Percentiles rank a stretch among this genome's conserved stretches.
Conservation (phyloP, 345 rosid genomes). For the Arabis alpina region DNA sequence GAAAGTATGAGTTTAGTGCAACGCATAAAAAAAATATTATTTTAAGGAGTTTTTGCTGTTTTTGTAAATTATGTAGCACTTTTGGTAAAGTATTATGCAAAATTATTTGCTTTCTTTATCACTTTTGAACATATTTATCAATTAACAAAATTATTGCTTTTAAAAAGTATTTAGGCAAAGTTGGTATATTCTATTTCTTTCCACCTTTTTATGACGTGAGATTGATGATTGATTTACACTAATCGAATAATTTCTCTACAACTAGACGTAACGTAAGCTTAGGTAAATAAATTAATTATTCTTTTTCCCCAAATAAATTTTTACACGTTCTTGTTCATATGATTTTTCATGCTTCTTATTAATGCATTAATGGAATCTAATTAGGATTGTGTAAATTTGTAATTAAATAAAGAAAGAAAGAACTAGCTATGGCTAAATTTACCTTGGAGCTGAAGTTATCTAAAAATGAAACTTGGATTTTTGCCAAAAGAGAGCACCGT, state of each 20-base stretch:
- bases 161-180: slow-evolving; percentile 17
- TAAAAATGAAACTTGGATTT: not conserved
- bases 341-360: too few species aligned
- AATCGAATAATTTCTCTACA: too few species aligned
- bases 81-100: slow-evolving; percentile 16
- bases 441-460: slow-evolving; percentile 21
- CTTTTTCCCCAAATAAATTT: not conserved
- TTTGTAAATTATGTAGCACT: not conserved
- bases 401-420: too few species aligned
- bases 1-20: slow-evolving; percentile 3
- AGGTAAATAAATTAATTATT: too few species aligned
- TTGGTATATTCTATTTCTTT: slow-evolving; percentile 19
- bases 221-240: too few species aligned
- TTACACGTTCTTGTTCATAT: not conserved
- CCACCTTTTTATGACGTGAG: not conserved
- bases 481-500: not conserved
- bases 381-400: too few species aligned
- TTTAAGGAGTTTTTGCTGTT: not conserved
- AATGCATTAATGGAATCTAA: too few species aligned
- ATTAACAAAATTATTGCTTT: not conserved
- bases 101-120: not conserved
- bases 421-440: not conserved
- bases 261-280: too few species aligned
- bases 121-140: too few species aligned
- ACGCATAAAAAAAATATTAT: not conserved